Conservation (phyloP, 2,329 filamentous ascomycete genomes). For the Sporothrix humicola region DNA sequence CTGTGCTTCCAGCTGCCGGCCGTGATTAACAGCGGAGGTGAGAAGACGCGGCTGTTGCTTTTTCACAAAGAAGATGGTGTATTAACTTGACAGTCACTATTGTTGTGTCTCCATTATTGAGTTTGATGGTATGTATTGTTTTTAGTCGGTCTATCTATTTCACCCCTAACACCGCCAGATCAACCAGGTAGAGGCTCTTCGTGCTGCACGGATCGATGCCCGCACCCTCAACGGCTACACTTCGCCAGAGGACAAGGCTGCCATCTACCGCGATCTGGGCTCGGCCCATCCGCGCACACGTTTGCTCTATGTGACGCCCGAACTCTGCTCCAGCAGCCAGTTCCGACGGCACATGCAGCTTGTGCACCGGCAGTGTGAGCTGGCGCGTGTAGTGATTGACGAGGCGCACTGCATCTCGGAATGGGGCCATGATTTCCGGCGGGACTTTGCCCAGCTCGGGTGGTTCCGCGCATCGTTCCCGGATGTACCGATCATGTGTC, state of each 20-base stretch:
- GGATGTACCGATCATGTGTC: constrained; percentile 85
- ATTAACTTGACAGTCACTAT: constrained; percentile 66
- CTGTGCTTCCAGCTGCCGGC: constrained; percentile 92
- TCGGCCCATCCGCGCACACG: constrained; percentile 84
- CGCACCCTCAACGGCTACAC: constrained; percentile 89
- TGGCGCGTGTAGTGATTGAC: constrained; percentile 88
- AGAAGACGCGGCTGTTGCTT: neutral
- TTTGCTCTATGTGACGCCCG: constrained; percentile 91
- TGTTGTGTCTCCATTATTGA: constrained; percentile 85
- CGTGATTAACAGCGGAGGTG: constrained; percentile 78
- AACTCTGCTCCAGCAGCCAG: constrained; percentile 76
- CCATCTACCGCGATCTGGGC: constrained; percentile 79
- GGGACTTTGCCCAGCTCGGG: constrained; percentile 82
- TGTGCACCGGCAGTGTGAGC: constrained; percentile 79
- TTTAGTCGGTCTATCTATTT: no score
- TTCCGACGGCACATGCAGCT: constrained; percentile 77
- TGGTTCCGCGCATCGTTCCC: constrained; percentile 86
- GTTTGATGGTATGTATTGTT: constrained; percentile 72
- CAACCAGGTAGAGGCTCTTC: constrained; percentile 86
- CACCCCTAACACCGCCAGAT: constrained; percentile 58
- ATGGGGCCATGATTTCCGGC: constrained; percentile 98
- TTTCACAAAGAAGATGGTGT: neutral
- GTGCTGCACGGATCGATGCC: constrained; percentile 75
- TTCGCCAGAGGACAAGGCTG: constrained; percentile 64
- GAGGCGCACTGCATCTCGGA: constrained; percentile 97